Conservation (phyloP, 1,284 basidiomycete genomes). For the Meira nashicola region DNA sequence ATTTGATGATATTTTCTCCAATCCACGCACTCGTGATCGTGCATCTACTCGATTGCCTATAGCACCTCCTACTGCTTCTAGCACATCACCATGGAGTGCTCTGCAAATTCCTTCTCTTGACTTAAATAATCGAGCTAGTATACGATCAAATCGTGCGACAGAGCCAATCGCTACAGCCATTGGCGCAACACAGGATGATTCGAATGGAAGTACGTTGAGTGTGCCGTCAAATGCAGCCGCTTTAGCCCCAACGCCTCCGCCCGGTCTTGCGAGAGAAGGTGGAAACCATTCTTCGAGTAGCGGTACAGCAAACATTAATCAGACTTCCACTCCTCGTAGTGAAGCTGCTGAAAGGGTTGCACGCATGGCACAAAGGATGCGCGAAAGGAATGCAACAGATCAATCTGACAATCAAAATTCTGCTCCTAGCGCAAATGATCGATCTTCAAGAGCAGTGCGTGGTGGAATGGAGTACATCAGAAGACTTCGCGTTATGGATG, state of each 20-base stretch:
- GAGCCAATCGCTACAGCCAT: not conserved
- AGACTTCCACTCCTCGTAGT: not conserved
- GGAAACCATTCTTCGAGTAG: too few species aligned
- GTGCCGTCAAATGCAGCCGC: not conserved
- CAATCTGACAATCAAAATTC: not conserved
- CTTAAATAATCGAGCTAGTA: not conserved
- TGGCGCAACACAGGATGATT: not conserved
- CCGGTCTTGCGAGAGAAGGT: not conserved
- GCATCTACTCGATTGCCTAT: not conserved
- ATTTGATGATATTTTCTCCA: not conserved
- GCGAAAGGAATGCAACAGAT: not conserved
- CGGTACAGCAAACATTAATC: not conserved
- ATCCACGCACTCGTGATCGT: not conserved
- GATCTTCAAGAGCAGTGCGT: not conserved
- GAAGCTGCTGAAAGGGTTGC: conserved; percentile 3
- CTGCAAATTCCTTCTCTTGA: not conserved
- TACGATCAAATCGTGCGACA: not conserved
- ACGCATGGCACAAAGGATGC: conserved; percentile 1
- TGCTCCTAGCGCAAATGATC: not conserved
- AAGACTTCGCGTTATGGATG: conserved; percentile 1
- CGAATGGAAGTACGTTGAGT: not conserved
- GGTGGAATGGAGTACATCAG: conserved; percentile 10
- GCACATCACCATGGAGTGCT: not conserved
- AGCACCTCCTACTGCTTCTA: not conserved
- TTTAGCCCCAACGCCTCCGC: not conserved